Evolutionary conservation across 2,329 filamentous ascomycete species (phyloP), one percentile per base, ranked within the genome.

Genomic region (Paraphoma sp.): DNA sequence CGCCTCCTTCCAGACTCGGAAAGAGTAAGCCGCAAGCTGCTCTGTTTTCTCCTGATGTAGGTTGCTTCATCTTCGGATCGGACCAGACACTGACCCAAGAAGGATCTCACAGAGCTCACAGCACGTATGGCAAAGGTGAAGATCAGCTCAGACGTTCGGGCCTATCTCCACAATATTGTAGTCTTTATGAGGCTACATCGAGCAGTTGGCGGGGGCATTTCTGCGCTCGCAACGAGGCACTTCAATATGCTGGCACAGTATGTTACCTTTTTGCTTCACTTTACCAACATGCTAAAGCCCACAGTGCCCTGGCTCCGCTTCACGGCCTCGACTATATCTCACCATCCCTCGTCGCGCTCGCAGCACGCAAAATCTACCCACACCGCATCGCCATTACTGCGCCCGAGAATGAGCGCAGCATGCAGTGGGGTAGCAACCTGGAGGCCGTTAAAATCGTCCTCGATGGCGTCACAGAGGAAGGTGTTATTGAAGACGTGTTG

Each of bases 391-490:
- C 85, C 12, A 84, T 97, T 53, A 86, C 89, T 0, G 77, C 79
- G 1, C 84, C 91, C 1, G 84, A 87, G 59, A 86, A 87, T 54
- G 95, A 98, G 79, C 84, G 93, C 46, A 97, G 93, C 73, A 84
- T 97, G 81, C 92, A 97, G 74, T 99, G 96, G 87, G 95, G 95
- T 0, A 97, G 94, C 74, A 87, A 90, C 51, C 64, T 89, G 0
- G 82, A 84, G 30, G 90, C 90, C 4, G 86, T 97, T 1, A 82
- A 85, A 61, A 82, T 84, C 14, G 65, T 93, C 47, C 77, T 97
- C 2, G 86, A 89, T 3, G 81, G 81, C 31, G 76, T 86, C 3
- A 84, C 80, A 1, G 78, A 82, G 2, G 84, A 86, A 48, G 80
- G 81, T 57, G 84, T 86, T 2, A 80, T 88, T 43, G 84, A 87